Base-by-base conservation (phyloP, 768 basidiomycete species). In the Amanita rimosa region DNA sequence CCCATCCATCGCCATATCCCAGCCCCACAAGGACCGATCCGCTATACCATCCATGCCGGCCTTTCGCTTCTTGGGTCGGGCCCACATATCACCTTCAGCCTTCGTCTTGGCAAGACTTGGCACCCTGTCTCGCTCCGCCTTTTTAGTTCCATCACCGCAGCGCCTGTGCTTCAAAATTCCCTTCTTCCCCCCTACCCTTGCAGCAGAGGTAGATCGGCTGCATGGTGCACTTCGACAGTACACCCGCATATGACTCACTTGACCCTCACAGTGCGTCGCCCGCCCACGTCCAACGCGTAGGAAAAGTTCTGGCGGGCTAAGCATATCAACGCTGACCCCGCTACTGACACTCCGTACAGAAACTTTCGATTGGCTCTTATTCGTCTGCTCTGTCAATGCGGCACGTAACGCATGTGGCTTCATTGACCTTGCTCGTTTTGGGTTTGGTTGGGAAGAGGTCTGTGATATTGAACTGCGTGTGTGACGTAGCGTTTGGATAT, bases 151-250 rank as follows among this genome's bases (percentile, higher is more conserved):
- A 56, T 54, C 60, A 57, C 44, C 47, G 44, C 46, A 40, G 51
- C 41, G 50, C 52, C 50, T 53, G 51, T 48, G 38, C 57, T 62
- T 58, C 58, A 59, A 58, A 46, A 61, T 48, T 53, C 60, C 57
- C 40, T 54, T 49, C 46, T 44, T 54, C 42, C 36, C 52, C 52
- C 46, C 57, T 40, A 38, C 55, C 37, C 36, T 55, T 55, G 62
- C 62, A 24, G 55, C 64, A 6, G 83, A 85, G 8, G 69, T 67
- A 0, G 76, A 67, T 2, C 84, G 71, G 40, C 83, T 85, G 4
- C 72, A 73, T 3, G 85, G 84, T 4, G 84, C 81, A 56, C 83
- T 85, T 45, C 78, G 67, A 58, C 85, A 87, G 39, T 79, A 66
- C 24, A 86, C 85, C 26, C 69, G 68, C 29, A 76, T 76, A 24